phyloP scores from a whole-genome alignment of 192 early-diverging fungal species.

The Coemansia sp. region DNA sequence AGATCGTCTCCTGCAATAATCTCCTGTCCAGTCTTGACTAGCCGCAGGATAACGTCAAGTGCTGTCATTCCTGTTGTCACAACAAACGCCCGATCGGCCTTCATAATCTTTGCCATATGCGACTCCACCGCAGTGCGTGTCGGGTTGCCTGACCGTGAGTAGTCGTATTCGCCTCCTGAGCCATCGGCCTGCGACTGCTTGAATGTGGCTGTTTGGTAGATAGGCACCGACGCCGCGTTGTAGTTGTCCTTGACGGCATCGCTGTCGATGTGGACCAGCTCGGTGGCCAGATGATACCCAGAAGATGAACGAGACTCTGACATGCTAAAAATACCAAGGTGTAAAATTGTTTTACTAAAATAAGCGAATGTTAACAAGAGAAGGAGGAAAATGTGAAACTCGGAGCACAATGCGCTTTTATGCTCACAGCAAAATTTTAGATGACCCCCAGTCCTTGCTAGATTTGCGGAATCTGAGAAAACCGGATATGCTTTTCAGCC shows the following conservation, averaged over 20 bases:
- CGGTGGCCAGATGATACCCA: conserved; percentile 68
- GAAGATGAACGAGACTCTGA: conserved; percentile 2
- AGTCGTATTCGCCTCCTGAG: conserved; percentile 87
- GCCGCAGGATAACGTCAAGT: conserved; percentile 84
- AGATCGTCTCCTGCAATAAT: conserved; percentile 95
- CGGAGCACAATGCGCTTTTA: neutral
- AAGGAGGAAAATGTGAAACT: neutral
- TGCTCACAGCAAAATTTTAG: neutral
- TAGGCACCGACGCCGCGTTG: conserved; percentile 88
- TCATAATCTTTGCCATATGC: conserved; percentile 94
- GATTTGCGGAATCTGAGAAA: conserved; percentile 4
- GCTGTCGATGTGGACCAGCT: conserved; percentile 71
- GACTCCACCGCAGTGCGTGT: conserved; percentile 90
- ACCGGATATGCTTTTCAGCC: conserved; percentile 1
- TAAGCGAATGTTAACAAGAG: conserved; percentile 2
- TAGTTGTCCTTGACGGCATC: conserved; percentile 75
- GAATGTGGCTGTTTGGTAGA: conserved; percentile 98
- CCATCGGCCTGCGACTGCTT: conserved; percentile 80
- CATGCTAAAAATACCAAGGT: conserved; percentile 1
- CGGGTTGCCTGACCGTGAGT: conserved; percentile 94
- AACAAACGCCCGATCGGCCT: conserved; percentile 78
- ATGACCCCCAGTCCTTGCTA: neutral
- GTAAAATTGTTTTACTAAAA: neutral
- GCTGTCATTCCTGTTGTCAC: conserved; percentile 93
- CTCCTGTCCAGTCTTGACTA: conserved; percentile 85